Conservation (phyloP, 306 rosid species). For the Spatholobus suberectus region DNA sequence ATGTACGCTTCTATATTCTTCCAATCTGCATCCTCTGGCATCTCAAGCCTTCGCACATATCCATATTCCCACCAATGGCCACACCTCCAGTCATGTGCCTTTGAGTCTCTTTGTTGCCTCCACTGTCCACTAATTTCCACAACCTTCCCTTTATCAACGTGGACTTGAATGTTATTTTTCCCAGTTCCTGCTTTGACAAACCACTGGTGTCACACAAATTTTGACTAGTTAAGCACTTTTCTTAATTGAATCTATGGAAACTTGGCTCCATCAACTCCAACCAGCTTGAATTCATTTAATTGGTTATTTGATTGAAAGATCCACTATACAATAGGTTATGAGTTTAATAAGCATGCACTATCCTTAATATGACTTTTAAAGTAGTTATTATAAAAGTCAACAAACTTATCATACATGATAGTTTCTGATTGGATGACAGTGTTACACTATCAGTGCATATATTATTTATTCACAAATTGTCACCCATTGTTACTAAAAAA, state of each 20-base stretch:
- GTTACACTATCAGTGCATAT: not conserved
- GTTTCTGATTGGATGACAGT: not conserved
- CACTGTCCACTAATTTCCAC: slow-evolving; percentile 87
- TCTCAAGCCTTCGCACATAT: slow-evolving; percentile 88
- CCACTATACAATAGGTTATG: not conserved
- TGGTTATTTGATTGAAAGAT: slow-evolving; percentile 21
- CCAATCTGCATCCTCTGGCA: slow-evolving; percentile 93
- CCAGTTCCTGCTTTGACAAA: slow-evolving; percentile 70
- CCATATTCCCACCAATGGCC: slow-evolving; percentile 95
- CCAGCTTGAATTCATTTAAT: slow-evolving; percentile 5
- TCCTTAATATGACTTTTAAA: not conserved
- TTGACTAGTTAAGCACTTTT: slow-evolving; percentile 40
- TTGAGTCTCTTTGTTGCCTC: slow-evolving; percentile 71
- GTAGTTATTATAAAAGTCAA: not conserved
- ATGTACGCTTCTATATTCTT: slow-evolving; percentile 64
- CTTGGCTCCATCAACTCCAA: slow-evolving; percentile 41
- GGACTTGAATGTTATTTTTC: slow-evolving; percentile 64
- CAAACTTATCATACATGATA: not conserved
- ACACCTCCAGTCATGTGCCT: slow-evolving; percentile 76
- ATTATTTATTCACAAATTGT: not conserved
- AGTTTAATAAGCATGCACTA: not conserved
- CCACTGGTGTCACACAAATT: slow-evolving; percentile 45
- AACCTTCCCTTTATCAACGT: slow-evolving; percentile 76
- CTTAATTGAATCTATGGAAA: slow-evolving; percentile 41
- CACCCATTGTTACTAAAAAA: slow-evolving; percentile 29